These are phyloP conservation scores for Saururus chinensis DNA, from an alignment of 164 flowering plant genomes.

Conservation along the genomic window DNA sequence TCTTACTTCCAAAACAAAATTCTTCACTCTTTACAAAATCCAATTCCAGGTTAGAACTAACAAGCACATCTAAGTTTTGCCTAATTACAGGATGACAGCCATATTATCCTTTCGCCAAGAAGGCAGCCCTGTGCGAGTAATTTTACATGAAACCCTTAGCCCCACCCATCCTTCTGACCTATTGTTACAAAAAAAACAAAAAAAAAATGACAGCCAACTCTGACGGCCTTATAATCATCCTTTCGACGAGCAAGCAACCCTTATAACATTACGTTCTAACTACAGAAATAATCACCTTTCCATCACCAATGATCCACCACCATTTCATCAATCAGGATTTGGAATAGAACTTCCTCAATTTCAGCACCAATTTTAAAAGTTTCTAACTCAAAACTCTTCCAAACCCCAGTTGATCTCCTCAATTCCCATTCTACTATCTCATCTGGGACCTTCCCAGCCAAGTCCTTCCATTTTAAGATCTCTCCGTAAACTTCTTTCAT, in stretches of 20 bases:
- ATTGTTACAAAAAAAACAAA: background rate
- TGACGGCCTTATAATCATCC: background rate
- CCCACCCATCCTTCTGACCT: background rate
- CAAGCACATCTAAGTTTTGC: background rate
- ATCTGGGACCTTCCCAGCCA: slow-evolving; percentile 41
- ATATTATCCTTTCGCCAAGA: background rate
- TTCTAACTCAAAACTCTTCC: slow-evolving; percentile 63
- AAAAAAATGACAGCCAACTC: no score
- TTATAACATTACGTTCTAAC: no score
- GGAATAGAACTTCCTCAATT: slow-evolving; percentile 33
- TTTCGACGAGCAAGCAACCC: background rate
- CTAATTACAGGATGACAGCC: background rate
- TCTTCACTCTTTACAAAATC: background rate
- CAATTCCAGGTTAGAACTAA: background rate
- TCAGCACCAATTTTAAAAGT: slow-evolving; percentile 36
- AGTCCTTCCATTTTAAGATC: slow-evolving; percentile 34
- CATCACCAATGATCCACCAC: slow-evolving; percentile 31
- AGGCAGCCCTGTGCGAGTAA: background rate
- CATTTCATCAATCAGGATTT: slow-evolving; percentile 50
- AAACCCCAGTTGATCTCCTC: slow-evolving; percentile 51
- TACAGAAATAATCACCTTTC: background rate
- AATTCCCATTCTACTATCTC: slow-evolving; percentile 68
- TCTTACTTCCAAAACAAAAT: no score
- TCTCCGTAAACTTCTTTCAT: slow-evolving; percentile 33
- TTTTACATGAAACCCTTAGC: no score